Conservation (phyloP, 129 eudicot species). For the Chrysanthemum lavandulifolium region DNA sequence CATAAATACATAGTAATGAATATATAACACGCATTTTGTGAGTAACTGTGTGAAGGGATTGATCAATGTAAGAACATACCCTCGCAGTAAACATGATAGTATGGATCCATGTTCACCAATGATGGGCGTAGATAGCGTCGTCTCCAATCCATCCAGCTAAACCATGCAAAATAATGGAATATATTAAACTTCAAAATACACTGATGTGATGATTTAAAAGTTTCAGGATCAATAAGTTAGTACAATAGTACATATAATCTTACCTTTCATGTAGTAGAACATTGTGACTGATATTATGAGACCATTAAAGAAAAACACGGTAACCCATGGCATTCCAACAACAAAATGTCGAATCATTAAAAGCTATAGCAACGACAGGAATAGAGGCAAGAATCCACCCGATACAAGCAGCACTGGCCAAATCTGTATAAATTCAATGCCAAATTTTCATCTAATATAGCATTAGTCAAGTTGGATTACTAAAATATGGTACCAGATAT, state of each 20-base stretch:
- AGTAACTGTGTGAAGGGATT: not conserved
- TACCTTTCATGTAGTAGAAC: slow-evolving; percentile 85
- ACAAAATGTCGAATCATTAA: slow-evolving; percentile 89
- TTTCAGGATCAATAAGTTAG: slow-evolving; percentile 4
- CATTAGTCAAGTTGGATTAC: too few species aligned
- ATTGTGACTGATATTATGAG: slow-evolving; percentile 86
- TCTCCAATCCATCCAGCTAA: slow-evolving; percentile 99
- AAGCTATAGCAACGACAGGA: slow-evolving; percentile 85
- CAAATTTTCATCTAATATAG: too few species aligned
- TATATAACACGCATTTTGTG: not conserved
- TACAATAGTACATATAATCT: slow-evolving; percentile 6
- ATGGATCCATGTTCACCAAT: slow-evolving; percentile 91
- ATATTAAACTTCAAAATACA: too few species aligned
- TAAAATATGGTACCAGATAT: too few species aligned
- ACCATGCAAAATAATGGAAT: slow-evolving; percentile 3
- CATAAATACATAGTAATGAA: slow-evolving; percentile 4
- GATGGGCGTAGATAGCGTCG: slow-evolving; percentile 86
- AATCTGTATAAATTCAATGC: too few species aligned
- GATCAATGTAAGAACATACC: slow-evolving; percentile 40
- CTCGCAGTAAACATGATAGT: slow-evolving; percentile 77
- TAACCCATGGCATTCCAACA: slow-evolving; percentile 94
- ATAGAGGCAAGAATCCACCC: slow-evolving; percentile 88
- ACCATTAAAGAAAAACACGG: slow-evolving; percentile 68
- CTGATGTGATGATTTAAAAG: not conserved
- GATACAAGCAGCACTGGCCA: slow-evolving; percentile 96